Evolutionary conservation across 345 rosid genomes (phyloP), one percentile per base, ranked within the genome.

Genomic region (Capsella bursapastoris): DNA sequence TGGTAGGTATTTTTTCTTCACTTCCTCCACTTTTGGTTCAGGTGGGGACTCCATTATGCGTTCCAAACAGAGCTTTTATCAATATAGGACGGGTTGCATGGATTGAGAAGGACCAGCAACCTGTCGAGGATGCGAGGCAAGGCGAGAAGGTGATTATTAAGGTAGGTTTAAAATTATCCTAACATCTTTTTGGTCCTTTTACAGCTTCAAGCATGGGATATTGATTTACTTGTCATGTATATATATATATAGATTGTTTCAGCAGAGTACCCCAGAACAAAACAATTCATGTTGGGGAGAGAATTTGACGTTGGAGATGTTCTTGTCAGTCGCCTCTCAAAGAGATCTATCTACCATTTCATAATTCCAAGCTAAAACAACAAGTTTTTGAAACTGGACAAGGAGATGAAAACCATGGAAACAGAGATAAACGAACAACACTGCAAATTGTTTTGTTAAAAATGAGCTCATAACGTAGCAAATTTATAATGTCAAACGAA

Each of bases 61-160:
- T 29, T 56, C 38, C 34, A 10, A 0, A 6, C 6, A 56, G 18
- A 29, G 38, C 18, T 29, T 55, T 38, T 32, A 10, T 56, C 5
- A 6, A 31, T 31, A 7, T 56, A 14, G 40, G 60, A 56, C 40
- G 40, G 4, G 22, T 56, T 56, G 22, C 60, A 56, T 56, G 40
- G 60, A 56, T 31, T 31, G 38, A 56, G 18, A 56, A 56, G 60
- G 60, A 56, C 38, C 60, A 56, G 12, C 3, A 14, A 56, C 22
- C 40, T n/a, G 59, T 55, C 37, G 22, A 31, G 10, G 22, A 14
- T 56, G 60, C 40, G 0, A 31, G 22, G 22, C 16, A 12, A 31
- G 60, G 60, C 2, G 40, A 56, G 5, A 56, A 15, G 5, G 22
- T 56, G 10, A 55, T 28, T 13, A 29, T 55, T 16, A 55, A 55